A percentile compares a stretch with the other conserved stretches of the same genome.
Evolutionary conservation across 2,329 filamentous ascomycete genomes (phyloP).

Genomic region (Coccinonectria pachysandricola): DNA sequence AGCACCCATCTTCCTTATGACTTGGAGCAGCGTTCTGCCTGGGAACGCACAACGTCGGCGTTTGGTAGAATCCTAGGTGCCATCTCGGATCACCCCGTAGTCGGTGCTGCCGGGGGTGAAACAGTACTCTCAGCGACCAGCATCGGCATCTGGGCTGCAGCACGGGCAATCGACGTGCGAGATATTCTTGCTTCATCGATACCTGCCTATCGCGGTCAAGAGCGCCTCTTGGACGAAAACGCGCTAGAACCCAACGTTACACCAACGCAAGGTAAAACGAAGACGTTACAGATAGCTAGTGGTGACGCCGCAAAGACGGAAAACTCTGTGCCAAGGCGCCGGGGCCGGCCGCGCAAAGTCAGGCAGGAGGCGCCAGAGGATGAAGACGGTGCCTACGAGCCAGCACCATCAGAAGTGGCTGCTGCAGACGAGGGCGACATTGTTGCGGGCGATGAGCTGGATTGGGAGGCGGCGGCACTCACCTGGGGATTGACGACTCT

Average conservation of each 20-base stretch:
- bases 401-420: constrained; percentile 23
- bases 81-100: constrained; percentile 45
- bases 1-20: constrained; percentile 37
- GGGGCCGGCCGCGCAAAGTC: constrained; percentile 2
- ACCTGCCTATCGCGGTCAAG: constrained; percentile 11
- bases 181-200: constrained; percentile 34
- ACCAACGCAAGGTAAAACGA: constrained; percentile 1
- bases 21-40: constrained; percentile 30
- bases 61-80: constrained; percentile 37
- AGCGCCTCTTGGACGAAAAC: constrained; percentile 10
- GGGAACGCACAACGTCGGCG: constrained; percentile 35
- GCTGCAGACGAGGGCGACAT: constrained; percentile 30
- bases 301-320: constrained; percentile 1
- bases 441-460: constrained; percentile 23
- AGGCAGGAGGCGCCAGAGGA: constrained; percentile 14
- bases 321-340: constrained; percentile 1
- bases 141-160: constrained; percentile 48
- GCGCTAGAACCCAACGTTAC: constrained; percentile 1
- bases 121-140: constrained; percentile 44
- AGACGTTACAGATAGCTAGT: constrained; percentile 1
- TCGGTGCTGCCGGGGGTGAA: constrained; percentile 47
- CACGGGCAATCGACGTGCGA: constrained; percentile 38
- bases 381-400: constrained; percentile 28
- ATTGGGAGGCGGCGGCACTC: constrained; percentile 36
- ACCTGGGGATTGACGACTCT: constrained; percentile 35